Conservation (phyloP, 202 grass and related monocot species). For the Dendrocalamus latiflorus region DNA sequence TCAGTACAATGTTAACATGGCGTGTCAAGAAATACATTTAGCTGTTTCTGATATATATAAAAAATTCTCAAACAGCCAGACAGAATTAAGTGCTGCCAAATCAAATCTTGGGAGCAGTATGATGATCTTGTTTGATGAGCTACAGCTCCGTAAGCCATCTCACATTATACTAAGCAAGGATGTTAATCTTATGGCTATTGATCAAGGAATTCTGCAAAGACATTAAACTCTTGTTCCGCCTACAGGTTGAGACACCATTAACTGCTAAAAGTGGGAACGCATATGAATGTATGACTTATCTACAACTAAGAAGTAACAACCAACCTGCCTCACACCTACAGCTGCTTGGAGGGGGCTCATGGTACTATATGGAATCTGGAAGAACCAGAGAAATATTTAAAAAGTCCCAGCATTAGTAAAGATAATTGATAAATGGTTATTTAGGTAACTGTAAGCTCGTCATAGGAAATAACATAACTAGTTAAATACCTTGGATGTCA, state of each 20-base stretch:
- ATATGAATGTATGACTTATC: neutral
- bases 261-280: neutral
- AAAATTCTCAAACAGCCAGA: neutral
- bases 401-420: neutral
- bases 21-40: neutral
- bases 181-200: neutral
- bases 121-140: neutral
- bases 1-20: slow-evolving; percentile 3
- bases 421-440: neutral
- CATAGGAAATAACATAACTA: neutral
- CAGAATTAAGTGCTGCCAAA: neutral
- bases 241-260: neutral
- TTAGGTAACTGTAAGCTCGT: neutral
- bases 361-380: slow-evolving; percentile 55
- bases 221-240: neutral
- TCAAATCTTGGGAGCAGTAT: neutral
- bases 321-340: slow-evolving; percentile 56
- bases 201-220: neutral
- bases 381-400: neutral
- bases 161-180: neutral
- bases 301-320: slow-evolving; percentile 15
- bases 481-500: slow-evolving; percentile 54
- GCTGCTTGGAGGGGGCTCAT: slow-evolving; percentile 72
- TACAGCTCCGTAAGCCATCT: neutral
- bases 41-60: neutral